phyloP scores from a whole-genome alignment of 169 alveolate species.

The Plasmodium yoelii region DNA sequence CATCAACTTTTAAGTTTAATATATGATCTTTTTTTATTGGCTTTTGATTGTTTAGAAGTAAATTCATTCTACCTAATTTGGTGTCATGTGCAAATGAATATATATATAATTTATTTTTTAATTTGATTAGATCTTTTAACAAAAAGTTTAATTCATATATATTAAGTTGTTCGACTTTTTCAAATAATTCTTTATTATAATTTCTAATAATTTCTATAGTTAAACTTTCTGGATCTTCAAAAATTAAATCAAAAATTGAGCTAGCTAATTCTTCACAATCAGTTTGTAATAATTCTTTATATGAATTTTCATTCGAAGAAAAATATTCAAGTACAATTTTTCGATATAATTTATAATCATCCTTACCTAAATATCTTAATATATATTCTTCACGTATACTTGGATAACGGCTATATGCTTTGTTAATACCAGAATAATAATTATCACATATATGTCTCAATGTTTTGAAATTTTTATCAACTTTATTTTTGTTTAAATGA shows the following conservation, averaged over 20 bases:
- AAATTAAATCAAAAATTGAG: constrained; percentile 47
- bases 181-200: constrained; percentile 40
- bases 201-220: constrained; percentile 40
- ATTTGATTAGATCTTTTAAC: constrained; percentile 59
- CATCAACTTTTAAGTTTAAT: constrained; percentile 15
- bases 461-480: constrained; percentile 51
- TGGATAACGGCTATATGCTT: constrained; percentile 40
- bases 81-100: constrained; percentile 30
- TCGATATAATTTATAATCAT: constrained; percentile 61
- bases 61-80: constrained; percentile 53
- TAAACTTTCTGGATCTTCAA: constrained; percentile 46
- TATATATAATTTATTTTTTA: constrained; percentile 39
- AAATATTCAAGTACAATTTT: constrained; percentile 60
- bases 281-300: constrained; percentile 62
- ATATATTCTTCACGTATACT: constrained; percentile 73
- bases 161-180: constrained; percentile 26
- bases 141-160: constrained; percentile 59
- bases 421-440: constrained; percentile 69
- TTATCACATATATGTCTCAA: constrained; percentile 63
- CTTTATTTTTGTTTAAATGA: constrained; percentile 62
- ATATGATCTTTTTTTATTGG: constrained; percentile 66
- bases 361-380: constrained; percentile 52
- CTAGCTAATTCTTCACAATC: constrained; percentile 39
- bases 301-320: constrained; percentile 64
- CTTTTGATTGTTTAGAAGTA: constrained; percentile 54